Percentiles rank a stretch among this genome's conserved stretches.
phyloP scores from a whole-genome alignment of 805 yeast genomes.

The Saturnispora zaruensis region DNA sequence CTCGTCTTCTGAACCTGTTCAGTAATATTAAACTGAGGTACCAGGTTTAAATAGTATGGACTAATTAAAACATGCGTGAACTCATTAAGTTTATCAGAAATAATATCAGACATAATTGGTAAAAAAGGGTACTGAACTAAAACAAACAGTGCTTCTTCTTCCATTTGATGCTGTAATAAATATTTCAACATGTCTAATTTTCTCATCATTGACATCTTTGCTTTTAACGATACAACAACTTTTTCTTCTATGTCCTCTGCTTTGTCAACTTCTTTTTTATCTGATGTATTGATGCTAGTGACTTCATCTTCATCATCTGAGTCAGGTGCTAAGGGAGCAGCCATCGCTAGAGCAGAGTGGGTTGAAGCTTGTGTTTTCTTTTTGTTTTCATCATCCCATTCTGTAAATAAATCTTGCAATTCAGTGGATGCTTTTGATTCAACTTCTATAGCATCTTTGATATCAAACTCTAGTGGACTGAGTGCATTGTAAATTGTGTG shows the following conservation, averaged over 20 bases:
- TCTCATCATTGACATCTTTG: constrained; percentile 18
- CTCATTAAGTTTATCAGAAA: constrained; percentile 40
- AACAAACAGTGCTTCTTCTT: constrained; percentile 52
- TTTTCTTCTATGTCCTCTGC: constrained; percentile 1
- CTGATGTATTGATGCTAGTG: not conserved
- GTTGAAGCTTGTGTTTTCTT: constrained; percentile 52
- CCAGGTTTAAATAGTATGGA: constrained; percentile 35
- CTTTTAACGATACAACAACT: constrained; percentile 8
- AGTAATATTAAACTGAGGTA: constrained; percentile 9
- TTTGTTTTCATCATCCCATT: constrained; percentile 40
- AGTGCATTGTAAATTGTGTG: constrained; percentile 51
- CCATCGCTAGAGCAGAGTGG: constrained; percentile 76
- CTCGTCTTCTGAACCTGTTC: constrained; percentile 17
- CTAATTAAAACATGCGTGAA: constrained; percentile 40
- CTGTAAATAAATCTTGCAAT: constrained; percentile 35
- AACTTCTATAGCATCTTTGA: constrained; percentile 15
- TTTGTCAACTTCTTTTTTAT: not conserved
- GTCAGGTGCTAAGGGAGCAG: constrained; percentile 72
- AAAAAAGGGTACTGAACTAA: constrained; percentile 55
- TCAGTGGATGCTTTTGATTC: constrained; percentile 18
- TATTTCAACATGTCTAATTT: constrained; percentile 44
- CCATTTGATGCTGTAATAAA: constrained; percentile 50
- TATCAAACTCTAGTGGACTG: constrained; percentile 34
- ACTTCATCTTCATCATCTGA: constrained; percentile 41
- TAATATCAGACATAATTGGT: constrained; percentile 42